Percentiles rank a stretch among this genome's conserved stretches.
These are phyloP conservation scores for Solanum gracilifrons DNA, from an alignment of 257 asterid species.

Conservation along the genomic window DNA sequence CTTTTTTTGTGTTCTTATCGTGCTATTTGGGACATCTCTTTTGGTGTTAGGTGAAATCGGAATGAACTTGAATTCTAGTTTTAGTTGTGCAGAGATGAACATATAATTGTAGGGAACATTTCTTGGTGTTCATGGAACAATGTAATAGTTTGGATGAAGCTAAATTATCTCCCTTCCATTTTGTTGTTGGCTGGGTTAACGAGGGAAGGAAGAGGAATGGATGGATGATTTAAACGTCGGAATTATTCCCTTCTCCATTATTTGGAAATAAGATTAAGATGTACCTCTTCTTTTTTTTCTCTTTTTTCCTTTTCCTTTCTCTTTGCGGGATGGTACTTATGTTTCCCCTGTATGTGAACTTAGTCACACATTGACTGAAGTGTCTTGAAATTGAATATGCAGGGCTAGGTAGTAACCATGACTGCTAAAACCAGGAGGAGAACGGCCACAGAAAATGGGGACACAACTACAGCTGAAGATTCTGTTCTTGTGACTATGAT, in stretches of 20 bases:
- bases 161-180: background rate
- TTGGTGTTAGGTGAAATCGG: background rate
- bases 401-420: conserved; percentile 27
- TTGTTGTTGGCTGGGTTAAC: background rate
- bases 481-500: conserved; percentile 75
- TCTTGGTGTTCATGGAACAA: background rate
- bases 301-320: background rate
- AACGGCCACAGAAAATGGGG: conserved; percentile 55
- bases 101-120: background rate
- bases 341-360: background rate
- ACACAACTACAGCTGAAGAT: conserved; percentile 46
- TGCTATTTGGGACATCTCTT: background rate
- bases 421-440: conserved; percentile 55
- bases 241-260: background rate
- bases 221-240: background rate
- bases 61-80: background rate
- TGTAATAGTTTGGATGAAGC: background rate
- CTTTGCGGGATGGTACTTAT: background rate
- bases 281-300: background rate
- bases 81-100: background rate
- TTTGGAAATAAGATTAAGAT: background rate
- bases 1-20: background rate
- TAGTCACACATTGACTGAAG: background rate
- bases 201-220: background rate
- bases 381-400: background rate